Base-by-base conservation (phyloP, 257 asterid genomes). In the Ophiorrhiza pumila region DNA sequence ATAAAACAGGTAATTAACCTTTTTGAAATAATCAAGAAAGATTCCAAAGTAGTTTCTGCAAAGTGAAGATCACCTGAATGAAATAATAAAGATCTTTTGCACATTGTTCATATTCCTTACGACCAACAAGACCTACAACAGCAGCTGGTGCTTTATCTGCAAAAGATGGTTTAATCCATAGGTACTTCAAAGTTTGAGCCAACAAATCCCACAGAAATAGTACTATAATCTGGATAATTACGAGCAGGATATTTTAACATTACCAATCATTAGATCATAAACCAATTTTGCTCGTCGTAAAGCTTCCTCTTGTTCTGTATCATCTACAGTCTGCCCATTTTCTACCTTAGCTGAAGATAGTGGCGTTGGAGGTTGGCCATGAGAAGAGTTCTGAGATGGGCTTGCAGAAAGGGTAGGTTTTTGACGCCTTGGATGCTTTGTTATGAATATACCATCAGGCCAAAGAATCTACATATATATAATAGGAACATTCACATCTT, bases 141-240 rank as follows among this genome's bases (percentile, higher is more conserved):
- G 97, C 89, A 81, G 90, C 88, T 65, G 99, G 99, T 14, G 97
- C 97, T 83, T 89, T 91, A 71, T 91, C 99, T 94, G 96, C 81
- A 80, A 70, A 37, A 65, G 43, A 61, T 56, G 27, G 61, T 73
- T 59, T 57, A 50, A 63, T 57, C 68, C 62, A 69, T 63, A 61
- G 64, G 71, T 35, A 58, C 56, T 55, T 74, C 64, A 62, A 39
- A 64, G 39, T 41, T 29, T 25, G 35, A 69, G 12, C 5, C 49
- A 15, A 35, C 7, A 12, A 49, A 76, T 47, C 68, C 68, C 13
- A 32, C 31, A 53, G 58, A 74, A 49, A 46, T 37, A 32, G n/a
- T 41, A 61, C 35, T 64, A 32, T 13, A 47, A 50, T 20, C 42
- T n/a, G 77, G 61, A 69, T 22, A 69, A 43, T 58, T 46, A 58